Evolutionary conservation across 352 stramenopile species (phyloP), one percentile per base, ranked within the genome.

Genomic region (Pythium insidiosum): DNA sequence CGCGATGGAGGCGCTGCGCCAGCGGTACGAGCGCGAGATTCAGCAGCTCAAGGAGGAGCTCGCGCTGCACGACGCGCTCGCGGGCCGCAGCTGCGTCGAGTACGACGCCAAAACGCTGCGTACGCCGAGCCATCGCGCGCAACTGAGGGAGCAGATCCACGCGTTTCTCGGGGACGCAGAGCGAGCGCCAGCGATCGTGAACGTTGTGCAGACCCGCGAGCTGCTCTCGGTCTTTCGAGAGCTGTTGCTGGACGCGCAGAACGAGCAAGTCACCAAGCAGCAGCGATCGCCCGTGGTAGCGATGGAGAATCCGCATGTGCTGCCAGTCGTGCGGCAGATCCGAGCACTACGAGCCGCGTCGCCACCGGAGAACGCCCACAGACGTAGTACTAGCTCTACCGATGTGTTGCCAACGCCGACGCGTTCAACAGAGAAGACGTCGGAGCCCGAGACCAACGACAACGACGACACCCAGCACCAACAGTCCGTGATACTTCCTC

Each of bases 61-160:
- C 5, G 63, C 63, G 18, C 59, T 87, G 56, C 65, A 81, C 41
- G 78, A 88, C 54, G 63, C 60, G 19, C 54, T 91, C n/a, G 58
- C 59, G 16, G 74, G 76, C 0, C 59, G 51, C 7, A 72, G 55
- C 36, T 45, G 46, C 11, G 47, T 58, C 22, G 57, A 69, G 2
- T 66, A 73, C 18, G 55, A 74, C 37, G 22, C 35, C 3, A 64
- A 63, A 20, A 40, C 23, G 20, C 46, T 53, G 23, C 37, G 9
- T 1, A 58, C 64, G 0, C 47, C 40, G 1, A 54, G 31, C 11
- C 38, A 48, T 0, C 50, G 64, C 19, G 30, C 20, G 6, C 20
- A 42, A 9, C 63, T 62, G 23, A 36, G 58, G 5, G 52, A 63
- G 13, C 56, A 61, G 10, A 47, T 68, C 5, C 39, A 56, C 18